Evolutionary conservation across 352 stramenopile genomes (phyloP).

Genomic region (Pythium dissotocum): DNA sequence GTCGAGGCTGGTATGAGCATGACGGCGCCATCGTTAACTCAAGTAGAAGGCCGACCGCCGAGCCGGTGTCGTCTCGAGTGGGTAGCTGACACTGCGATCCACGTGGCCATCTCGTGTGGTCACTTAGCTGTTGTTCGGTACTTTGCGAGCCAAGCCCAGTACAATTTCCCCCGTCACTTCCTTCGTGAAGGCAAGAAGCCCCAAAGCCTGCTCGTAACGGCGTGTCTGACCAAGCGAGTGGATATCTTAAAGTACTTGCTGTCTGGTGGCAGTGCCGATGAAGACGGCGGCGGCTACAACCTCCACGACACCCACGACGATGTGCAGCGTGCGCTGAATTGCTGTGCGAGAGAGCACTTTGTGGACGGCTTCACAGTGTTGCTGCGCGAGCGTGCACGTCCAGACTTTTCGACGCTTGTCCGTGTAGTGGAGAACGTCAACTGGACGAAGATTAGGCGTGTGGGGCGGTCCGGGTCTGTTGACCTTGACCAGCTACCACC

Average conservation of each 20-base stretch:
- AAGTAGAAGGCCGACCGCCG: neutral
- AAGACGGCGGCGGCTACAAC: slow-evolving; percentile 45
- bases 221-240: slow-evolving; percentile 37
- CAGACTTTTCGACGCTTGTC: slow-evolving; percentile 39
- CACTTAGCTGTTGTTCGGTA: slow-evolving; percentile 44
- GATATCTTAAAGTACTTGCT: slow-evolving; percentile 47
- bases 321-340: slow-evolving; percentile 40
- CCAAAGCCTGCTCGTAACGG: slow-evolving; percentile 48
- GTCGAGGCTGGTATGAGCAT: slow-evolving; percentile 50
- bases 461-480: neutral
- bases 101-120: slow-evolving; percentile 49
- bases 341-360: slow-evolving; percentile 42
- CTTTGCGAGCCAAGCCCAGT: slow-evolving; percentile 45
- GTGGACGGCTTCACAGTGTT: slow-evolving; percentile 43
- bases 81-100: slow-evolving; percentile 42
- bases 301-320: slow-evolving; percentile 38
- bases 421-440: slow-evolving; percentile 35
- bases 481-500: neutral
- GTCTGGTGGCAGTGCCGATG: slow-evolving; percentile 10
- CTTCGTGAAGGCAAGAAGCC: slow-evolving; percentile 36
- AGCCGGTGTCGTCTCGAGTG: slow-evolving; percentile 13
- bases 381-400: slow-evolving; percentile 31
- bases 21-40: slow-evolving; percentile 11
- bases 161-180: slow-evolving; percentile 50
- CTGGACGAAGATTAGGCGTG: slow-evolving; percentile 18